Evolutionary conservation across 371 early-diverging fungal species (phyloP), one percentile per base, ranked within the genome.

Genomic region (Batkoa obscura): DNA sequence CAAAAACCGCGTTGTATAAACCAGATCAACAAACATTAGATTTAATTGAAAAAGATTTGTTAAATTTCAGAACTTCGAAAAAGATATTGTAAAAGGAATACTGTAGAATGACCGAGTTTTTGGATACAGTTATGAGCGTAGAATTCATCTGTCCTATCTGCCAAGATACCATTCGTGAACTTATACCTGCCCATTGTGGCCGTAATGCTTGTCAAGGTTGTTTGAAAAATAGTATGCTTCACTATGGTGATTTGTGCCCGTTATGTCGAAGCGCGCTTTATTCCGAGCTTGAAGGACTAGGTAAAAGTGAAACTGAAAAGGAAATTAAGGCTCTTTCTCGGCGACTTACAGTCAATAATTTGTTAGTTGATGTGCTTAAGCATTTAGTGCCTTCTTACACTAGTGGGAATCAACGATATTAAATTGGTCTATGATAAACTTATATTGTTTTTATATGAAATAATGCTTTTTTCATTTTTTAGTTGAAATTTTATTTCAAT

Each of bases 161-260:
- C 30, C 65, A 75, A 65, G 69, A 73, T 34, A 68, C 67, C 42
- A 66, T 65, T 8, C 45, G 42, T 45, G 51, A 63, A 23, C n/a
- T n/a, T n/a, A n/a, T n/a, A n/a, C 50, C 42, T 41, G 70, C 73
- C 12, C 62, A 64, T 1, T 79, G 79, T 49, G 67, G 73, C 0
- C 81, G 79, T 63, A 75, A 73, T 47, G 68, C 66, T 23, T 81
- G 81, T 17, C 10, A 10, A 9, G 49, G 31, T 10, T 62, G 62
- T 33, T 47, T 62, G 30, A 43, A 36, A 39, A 45, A 49, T 12
- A 35, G 50, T 12, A 13, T 59, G 2, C 12, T 36, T n/a, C 9
- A 13, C 36, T 41, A 43, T 15, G 59, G 52, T 46, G 10, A 46
- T 30, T 50, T 43, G 30, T 62, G 62, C 39, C 59, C 59, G 2